A percentile compares a stretch with the other conserved stretches of the same genome.
Evolutionary conservation across 2,329 filamentous ascomycete genomes (phyloP).

Genomic region (Tolypocladium cylindrosporum): DNA sequence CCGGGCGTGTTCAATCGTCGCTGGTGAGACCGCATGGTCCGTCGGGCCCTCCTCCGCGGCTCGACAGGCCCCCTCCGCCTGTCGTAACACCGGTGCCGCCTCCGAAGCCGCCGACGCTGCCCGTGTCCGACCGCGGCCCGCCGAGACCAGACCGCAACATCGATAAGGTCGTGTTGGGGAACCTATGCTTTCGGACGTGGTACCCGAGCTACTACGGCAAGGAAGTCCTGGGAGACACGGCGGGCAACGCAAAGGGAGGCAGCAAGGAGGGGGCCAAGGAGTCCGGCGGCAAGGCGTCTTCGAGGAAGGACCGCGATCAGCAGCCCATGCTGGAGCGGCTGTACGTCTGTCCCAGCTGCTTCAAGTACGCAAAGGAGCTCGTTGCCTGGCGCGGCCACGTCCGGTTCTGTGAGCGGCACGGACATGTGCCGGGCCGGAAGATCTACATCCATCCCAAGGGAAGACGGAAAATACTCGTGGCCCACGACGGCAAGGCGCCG

Average conservation of each 20-base stretch:
- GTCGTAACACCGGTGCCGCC: slow-evolving; percentile 22
- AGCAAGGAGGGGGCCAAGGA: slow-evolving; percentile 19
- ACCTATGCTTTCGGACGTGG: slow-evolving; percentile 80
- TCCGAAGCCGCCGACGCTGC: slow-evolving; percentile 21
- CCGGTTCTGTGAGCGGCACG: slow-evolving; percentile 42
- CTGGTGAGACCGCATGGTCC: slow-evolving; percentile 24
- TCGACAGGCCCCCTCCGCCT: slow-evolving; percentile 15
- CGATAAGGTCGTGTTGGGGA: slow-evolving; percentile 75
- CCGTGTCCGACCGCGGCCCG: slow-evolving; percentile 21
- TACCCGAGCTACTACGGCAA: slow-evolving; percentile 85
- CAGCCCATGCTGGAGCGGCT: slow-evolving; percentile 52
- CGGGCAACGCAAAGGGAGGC: slow-evolving; percentile 15
- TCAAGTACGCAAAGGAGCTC: slow-evolving; percentile 71
- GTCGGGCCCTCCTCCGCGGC: slow-evolving; percentile 18
- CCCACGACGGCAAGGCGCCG: slow-evolving; percentile 17
- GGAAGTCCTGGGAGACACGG: slow-evolving; percentile 50
- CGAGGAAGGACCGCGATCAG: slow-evolving; percentile 24
- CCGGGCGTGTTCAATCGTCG: slow-evolving; percentile 14
- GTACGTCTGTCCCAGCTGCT: slow-evolving; percentile 87
- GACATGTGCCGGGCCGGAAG: slow-evolving; percentile 52
- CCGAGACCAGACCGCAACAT: slow-evolving; percentile 61
- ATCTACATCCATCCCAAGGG: slow-evolving; percentile 58
- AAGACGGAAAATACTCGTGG: slow-evolving; percentile 27
- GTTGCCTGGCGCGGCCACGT: slow-evolving; percentile 50
- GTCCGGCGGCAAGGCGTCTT: slow-evolving; percentile 13